Conservation (phyloP, 1,284 basidiomycete species). For the Hemileia vastatrix region DNA sequence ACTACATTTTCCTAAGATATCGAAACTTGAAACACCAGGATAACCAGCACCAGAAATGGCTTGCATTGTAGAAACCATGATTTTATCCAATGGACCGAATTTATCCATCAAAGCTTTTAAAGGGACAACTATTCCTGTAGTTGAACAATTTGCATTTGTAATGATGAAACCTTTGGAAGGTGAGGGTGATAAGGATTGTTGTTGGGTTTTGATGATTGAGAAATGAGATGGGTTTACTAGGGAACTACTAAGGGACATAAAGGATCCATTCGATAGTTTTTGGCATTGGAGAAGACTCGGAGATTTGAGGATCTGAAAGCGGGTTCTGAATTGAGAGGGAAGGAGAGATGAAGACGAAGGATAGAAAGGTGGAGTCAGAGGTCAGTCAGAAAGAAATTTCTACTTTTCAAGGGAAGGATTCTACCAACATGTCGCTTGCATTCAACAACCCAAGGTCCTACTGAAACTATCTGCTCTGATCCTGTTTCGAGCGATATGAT, state of each 20-base stretch:
- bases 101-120: constrained; percentile 81
- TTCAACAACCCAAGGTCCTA: no score
- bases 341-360: not conserved
- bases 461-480: no score
- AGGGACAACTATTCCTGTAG: constrained; percentile 86
- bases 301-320: constrained; percentile 80
- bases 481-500: no score
- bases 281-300: constrained; percentile 94
- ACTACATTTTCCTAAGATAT: constrained; percentile 96
- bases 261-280: constrained; percentile 88
- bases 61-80: constrained; percentile 90
- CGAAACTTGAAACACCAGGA: constrained; percentile 80
- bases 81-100: constrained; percentile 84
- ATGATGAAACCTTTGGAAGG: constrained; percentile 88
- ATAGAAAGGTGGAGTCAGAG: not conserved
- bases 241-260: constrained; percentile 95
- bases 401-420: not conserved
- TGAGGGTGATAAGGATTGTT: constrained; percentile 51
- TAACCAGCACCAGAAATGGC: constrained; percentile 96
- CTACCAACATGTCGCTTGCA: constrained; percentile 71
- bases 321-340: constrained; percentile 56
- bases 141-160: constrained; percentile 97
- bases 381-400: not conserved
- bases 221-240: constrained; percentile 87
- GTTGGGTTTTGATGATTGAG: constrained; percentile 71